Percentiles rank a stretch among this genome's conserved stretches.
These are phyloP conservation scores for Tieghemostelium lacteum DNA, from an alignment of 78 protist species.

Conservation along the genomic window DNA sequence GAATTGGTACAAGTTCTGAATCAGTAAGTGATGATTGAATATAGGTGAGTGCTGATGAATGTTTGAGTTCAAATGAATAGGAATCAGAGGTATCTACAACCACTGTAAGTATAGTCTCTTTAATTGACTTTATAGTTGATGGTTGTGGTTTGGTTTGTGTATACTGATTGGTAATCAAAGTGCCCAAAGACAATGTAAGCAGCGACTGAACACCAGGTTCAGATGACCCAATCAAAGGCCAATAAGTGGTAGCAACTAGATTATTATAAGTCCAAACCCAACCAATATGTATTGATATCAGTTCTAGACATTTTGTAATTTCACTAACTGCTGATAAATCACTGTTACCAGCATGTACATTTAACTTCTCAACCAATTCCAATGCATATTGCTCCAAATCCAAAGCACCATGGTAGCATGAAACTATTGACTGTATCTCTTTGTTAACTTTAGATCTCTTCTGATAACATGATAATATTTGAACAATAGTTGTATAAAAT, in stretches of 20 bases:
- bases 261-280: constrained; percentile 60
- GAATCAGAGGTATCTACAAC: too few relatives aligned
- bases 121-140: too few relatives aligned
- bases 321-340: not conserved
- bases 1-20: too few relatives aligned
- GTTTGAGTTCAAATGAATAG: too few relatives aligned
- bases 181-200: too few relatives aligned
- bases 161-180: too few relatives aligned
- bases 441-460: not conserved
- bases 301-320: constrained; percentile 18
- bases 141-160: too few relatives aligned
- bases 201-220: not conserved
- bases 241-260: constrained; percentile 25
- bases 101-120: too few relatives aligned
- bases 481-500: not conserved
- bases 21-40: too few relatives aligned
- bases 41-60: too few relatives aligned
- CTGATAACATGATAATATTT: not conserved
- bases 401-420: not conserved
- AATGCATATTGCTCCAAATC: not conserved
- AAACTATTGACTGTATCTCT: not conserved
- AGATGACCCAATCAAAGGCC: constrained; percentile 7
- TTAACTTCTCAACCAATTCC: not conserved
- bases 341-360: not conserved
- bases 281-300: constrained; percentile 29